These are phyloP conservation scores for Leccinum aurantiacum DNA, from an alignment of 768 basidiomycete species.

Conservation along the genomic window DNA sequence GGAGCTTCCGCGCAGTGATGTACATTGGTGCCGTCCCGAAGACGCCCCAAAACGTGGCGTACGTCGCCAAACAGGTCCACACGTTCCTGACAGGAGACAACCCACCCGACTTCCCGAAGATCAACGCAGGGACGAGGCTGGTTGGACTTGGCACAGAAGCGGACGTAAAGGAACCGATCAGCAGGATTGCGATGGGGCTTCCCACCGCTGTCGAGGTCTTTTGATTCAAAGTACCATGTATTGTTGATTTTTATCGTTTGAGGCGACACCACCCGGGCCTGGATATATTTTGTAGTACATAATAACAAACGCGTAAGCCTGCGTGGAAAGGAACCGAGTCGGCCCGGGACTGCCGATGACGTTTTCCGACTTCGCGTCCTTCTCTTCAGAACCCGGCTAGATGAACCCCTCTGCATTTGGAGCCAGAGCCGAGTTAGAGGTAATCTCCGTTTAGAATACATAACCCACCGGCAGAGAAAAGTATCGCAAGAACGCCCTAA, in stretches of 20 bases:
- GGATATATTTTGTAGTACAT: too few species aligned
- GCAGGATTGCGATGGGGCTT: conserved; percentile 47
- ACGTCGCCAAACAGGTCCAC: conserved; percentile 61
- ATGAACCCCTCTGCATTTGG: too few species aligned
- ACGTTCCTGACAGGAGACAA: conserved; percentile 58
- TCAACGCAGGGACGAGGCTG: conserved; percentile 40
- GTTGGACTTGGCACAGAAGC: conserved; percentile 39
- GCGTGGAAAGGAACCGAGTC: not conserved
- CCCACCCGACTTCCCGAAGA: conserved; percentile 70
- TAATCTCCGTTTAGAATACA: too few species aligned
- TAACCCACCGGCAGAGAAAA: too few species aligned
- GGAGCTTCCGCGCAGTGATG: conserved; percentile 50
- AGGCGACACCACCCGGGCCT: too few species aligned
- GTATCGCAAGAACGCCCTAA: too few species aligned
- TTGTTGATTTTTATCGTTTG: too few species aligned
- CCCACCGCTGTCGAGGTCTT: conserved; percentile 14
- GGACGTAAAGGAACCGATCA: conserved; percentile 38
- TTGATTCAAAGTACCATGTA: not conserved
- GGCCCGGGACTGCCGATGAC: conserved; percentile 25
- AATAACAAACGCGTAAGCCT: too few species aligned
- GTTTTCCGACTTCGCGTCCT: too few species aligned
- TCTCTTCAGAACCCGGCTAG: too few species aligned
- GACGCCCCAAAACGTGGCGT: conserved; percentile 59
- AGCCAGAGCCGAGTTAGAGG: too few species aligned
- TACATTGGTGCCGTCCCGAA: conserved; percentile 75